These are phyloP conservation scores for Nemania sp. DNA, from an alignment of 2,329 filamentous ascomycete species.

Conservation along the genomic window DNA sequence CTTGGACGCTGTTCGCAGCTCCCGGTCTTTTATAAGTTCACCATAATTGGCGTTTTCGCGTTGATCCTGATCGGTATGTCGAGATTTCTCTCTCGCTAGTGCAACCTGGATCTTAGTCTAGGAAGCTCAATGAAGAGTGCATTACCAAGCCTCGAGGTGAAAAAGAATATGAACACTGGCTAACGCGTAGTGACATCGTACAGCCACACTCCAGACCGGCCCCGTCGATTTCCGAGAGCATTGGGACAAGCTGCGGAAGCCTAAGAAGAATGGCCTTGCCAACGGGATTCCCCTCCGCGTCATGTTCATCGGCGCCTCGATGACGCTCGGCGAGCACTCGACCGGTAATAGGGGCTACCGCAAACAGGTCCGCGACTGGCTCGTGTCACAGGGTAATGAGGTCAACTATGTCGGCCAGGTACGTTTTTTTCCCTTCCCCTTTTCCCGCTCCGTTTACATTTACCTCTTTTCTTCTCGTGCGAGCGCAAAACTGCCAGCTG, in stretches of 20 bases:
- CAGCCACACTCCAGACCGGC: constrained; percentile 29
- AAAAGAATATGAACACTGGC: neutral
- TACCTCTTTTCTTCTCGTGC: too few relatives aligned
- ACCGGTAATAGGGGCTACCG: constrained; percentile 35
- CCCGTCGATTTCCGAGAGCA: constrained; percentile 31
- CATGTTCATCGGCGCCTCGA: constrained; percentile 38
- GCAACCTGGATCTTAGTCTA: neutral
- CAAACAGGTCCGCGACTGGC: constrained; percentile 36
- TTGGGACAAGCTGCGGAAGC: constrained; percentile 33
- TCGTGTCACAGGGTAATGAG: constrained; percentile 33
- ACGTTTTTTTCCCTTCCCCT: too few relatives aligned
- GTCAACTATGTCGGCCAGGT: constrained; percentile 37
- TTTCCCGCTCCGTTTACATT: too few relatives aligned
- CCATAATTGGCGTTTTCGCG: constrained; percentile 24
- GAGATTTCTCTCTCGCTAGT: neutral
- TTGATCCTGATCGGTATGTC: constrained; percentile 32
- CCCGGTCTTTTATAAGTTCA: constrained; percentile 33
- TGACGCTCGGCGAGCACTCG: constrained; percentile 37
- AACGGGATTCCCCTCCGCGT: constrained; percentile 35
- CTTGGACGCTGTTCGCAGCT: constrained; percentile 31
- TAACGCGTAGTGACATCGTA: neutral
- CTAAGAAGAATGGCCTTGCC: constrained; percentile 26
- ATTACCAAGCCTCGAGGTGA: neutral
- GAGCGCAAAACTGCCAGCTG: too few relatives aligned
- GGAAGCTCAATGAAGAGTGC: neutral